Percentiles rank a stretch among this genome's conserved stretches.
Conservation (phyloP, 129 eudicot genomes). For the Cynara cardunculus region DNA sequence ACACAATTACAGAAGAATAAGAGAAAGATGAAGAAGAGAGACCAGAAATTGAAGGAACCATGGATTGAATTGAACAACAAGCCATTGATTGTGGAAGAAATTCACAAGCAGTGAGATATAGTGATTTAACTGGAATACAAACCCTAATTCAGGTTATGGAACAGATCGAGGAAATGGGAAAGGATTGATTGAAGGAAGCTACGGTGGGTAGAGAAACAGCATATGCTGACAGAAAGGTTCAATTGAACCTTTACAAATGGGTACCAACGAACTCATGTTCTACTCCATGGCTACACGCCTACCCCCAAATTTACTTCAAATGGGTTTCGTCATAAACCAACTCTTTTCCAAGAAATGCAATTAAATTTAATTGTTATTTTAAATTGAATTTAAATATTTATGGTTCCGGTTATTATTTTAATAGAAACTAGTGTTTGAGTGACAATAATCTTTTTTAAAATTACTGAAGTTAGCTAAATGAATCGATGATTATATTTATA, state of each 20-base stretch:
- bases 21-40: conserved; percentile 24
- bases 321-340: too few species aligned
- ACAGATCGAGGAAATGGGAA: background rate
- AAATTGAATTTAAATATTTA: too few species aligned
- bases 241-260: conserved; percentile 10
- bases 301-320: background rate
- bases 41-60: conserved; percentile 28
- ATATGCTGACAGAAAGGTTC: conserved; percentile 10
- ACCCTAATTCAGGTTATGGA: conserved; percentile 20
- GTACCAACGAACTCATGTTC: conserved; percentile 19
- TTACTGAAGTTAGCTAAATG: too few species aligned
- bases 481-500: too few species aligned
- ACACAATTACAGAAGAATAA: conserved; percentile 21
- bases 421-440: too few species aligned
- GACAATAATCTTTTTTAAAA: too few species aligned
- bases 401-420: too few species aligned
- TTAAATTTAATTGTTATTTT: too few species aligned
- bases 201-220: background rate
- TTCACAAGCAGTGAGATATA: background rate
- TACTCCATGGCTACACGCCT: background rate
- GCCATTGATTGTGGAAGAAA: conserved; percentile 20
- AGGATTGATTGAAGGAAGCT: background rate
- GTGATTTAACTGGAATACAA: background rate
- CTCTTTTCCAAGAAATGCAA: background rate
- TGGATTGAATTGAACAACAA: conserved; percentile 34